A percentile compares a stretch with the other conserved stretches of the same genome.
These are phyloP conservation scores for Saccharomycopsis sp. DNA, from an alignment of 805 yeast genomes.

Conservation along the genomic window DNA sequence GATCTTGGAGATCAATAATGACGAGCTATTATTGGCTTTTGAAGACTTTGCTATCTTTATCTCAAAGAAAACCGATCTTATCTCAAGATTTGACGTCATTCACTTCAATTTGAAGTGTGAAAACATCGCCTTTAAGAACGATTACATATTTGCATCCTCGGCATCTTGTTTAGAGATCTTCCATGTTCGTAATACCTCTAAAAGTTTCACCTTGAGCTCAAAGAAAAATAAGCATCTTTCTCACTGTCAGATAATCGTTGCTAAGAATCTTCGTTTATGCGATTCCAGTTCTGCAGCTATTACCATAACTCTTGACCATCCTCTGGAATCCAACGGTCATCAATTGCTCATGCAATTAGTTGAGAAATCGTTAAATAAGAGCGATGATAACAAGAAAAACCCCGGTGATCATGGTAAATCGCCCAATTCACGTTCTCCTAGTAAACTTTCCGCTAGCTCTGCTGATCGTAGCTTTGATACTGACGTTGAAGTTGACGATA, in stretches of 20 bases:
- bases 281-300: conserved; percentile 17
- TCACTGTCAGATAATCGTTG: conserved; percentile 17
- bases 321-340: conserved; percentile 17
- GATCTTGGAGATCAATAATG: conserved; percentile 11
- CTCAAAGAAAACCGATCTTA: conserved; percentile 11
- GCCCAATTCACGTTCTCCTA: neutral
- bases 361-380: conserved; percentile 4
- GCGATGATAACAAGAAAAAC: neutral
- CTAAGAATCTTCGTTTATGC: conserved; percentile 12
- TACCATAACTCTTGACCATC: conserved; percentile 21
- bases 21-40: conserved; percentile 16
- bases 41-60: conserved; percentile 16
- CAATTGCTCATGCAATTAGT: conserved; percentile 20
- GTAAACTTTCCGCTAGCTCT: neutral
- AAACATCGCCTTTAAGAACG: conserved; percentile 19
- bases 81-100: conserved; percentile 18
- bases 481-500: neutral
- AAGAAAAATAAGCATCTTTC: conserved; percentile 13
- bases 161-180: conserved; percentile 17
- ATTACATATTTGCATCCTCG: conserved; percentile 13
- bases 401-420: neutral
- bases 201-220: neutral
- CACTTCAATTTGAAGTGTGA: conserved; percentile 17
- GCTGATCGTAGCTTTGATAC: neutral
- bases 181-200: conserved; percentile 5